Conservation (phyloP, 768 basidiomycete genomes). For the Phanerodontia chrysosporium region DNA sequence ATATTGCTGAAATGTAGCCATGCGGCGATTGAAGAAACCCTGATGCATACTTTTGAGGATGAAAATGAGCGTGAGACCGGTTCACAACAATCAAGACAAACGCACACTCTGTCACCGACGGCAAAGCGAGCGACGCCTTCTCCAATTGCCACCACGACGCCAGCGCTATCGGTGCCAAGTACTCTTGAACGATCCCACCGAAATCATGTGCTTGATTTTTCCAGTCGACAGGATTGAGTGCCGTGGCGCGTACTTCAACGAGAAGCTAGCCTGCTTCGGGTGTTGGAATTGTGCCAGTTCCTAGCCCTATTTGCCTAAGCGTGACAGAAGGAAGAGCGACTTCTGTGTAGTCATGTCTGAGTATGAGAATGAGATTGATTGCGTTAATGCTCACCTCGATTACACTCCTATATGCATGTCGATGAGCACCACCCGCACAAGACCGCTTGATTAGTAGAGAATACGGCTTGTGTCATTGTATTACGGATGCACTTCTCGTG, state of each 20-base stretch:
- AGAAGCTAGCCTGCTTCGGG: slow-evolving; percentile 23
- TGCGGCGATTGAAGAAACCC: slow-evolving; percentile 13
- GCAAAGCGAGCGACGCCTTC: slow-evolving; percentile 32
- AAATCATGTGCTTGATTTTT: slow-evolving; percentile 21
- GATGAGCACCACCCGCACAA: no score
- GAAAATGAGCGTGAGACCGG: neutral
- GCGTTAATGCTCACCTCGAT: neutral
- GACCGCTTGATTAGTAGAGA: no score
- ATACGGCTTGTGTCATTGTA: no score
- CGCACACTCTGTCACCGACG: slow-evolving; percentile 40
- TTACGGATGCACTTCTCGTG: neutral
- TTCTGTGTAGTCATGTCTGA: slow-evolving; percentile 10
- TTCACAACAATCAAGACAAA: neutral
- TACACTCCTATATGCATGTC: no score
- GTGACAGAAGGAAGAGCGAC: slow-evolving; percentile 11
- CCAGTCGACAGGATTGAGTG: slow-evolving; percentile 34
- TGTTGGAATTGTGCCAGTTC: slow-evolving; percentile 5
- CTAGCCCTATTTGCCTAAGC: slow-evolving; percentile 6
- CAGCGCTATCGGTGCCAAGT: slow-evolving; percentile 24
- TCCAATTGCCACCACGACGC: slow-evolving; percentile 36
- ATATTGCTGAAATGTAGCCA: slow-evolving; percentile 26
- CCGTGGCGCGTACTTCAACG: slow-evolving; percentile 24
- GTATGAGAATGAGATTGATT: neutral
- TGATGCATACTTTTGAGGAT: slow-evolving; percentile 17
- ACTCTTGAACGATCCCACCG: slow-evolving; percentile 19